Evolutionary conservation across 108 stramenopile species (phyloP).

Genomic region (Nitzschia sp.): DNA sequence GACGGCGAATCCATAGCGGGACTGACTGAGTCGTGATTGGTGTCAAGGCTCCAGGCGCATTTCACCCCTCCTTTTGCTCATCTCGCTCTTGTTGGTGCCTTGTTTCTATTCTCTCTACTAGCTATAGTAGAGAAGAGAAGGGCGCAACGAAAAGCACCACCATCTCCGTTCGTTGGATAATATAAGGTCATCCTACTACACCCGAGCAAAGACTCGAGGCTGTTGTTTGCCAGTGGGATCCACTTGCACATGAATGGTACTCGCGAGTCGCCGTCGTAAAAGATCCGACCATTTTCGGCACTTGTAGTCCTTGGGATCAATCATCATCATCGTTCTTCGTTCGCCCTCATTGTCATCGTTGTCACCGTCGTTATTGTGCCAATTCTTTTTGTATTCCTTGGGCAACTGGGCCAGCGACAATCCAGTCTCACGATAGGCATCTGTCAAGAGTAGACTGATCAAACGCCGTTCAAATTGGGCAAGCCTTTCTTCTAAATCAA

Average conservation of each 20-base stretch:
- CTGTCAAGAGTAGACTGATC: conserved; percentile 8
- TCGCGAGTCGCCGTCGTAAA: neutral
- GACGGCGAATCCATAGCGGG: too few species aligned
- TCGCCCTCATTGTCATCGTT: too few species aligned
- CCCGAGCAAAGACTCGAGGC: conserved; percentile 4
- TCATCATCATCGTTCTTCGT: too few species aligned
- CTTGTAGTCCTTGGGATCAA: conserved; percentile 9
- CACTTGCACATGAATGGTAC: neutral
- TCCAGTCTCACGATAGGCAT: neutral
- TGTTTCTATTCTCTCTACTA: too few species aligned
- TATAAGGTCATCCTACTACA: too few species aligned
- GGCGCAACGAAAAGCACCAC: too few species aligned
- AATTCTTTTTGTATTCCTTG: conserved; percentile 35
- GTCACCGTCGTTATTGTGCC: neutral
- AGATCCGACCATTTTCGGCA: conserved; percentile 15
- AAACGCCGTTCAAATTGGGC: conserved; percentile 16
- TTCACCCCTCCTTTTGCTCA: too few species aligned
- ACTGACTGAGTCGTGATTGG: too few species aligned
- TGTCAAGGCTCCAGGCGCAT: too few species aligned
- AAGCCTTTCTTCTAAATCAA: neutral
- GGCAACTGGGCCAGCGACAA: conserved; percentile 25
- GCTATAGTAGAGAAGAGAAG: too few species aligned
- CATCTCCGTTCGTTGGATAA: too few species aligned
- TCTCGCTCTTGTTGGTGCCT: too few species aligned
- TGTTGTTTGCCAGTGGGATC: conserved; percentile 8